Evolutionary conservation across 371 early-diverging fungal genomes (phyloP), one percentile per base, ranked within the genome.

Genomic region (Apophysomyces variabilis): DNA sequence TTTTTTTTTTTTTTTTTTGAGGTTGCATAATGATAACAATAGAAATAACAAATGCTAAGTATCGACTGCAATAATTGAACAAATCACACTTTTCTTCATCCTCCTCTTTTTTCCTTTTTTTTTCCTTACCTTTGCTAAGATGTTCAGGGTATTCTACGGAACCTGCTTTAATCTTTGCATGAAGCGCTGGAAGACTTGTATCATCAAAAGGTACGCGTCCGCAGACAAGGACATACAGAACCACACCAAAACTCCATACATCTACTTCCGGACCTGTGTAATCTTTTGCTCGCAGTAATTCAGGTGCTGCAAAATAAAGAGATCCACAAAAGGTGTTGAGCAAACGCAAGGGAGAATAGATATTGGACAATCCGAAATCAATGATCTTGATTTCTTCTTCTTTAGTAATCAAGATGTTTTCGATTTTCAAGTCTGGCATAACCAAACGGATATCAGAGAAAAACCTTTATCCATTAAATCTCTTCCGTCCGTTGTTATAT

Each of bases 191-290:
- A 41, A 92, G 68, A 69, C 83, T 84, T 39, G 86, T 82, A 66
- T 92, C 91, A 73, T 92, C 94, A 76, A 96, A 97, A 4, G 98
- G 98, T 13, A 95, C 89, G 38, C 77, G 79, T 0, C 96, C 97
- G 62, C 89, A 87, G 0, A 94, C 85, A 68, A 96, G 83, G 1
- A 93, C 95, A 69, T 91, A 96, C 4, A 96, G 78, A 9, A 96
- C 84, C 0, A 97, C 93, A 12, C 98, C 96, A 60, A 96, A 78
- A 38, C 92, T 90, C 97, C 97, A 97, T 12, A 95, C 85, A 72
- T 97, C 97, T 21, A 94, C 90, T 66, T 93, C 95, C 14, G 94
- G 92, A 1, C 96, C 96, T 36, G 82, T 78, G 73, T 97, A 97
- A 37, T 85, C 78, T 41, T 89, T 81, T 12, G 93, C 91, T n/a